Evolutionary conservation across 2,329 filamentous ascomycete species (phyloP), one percentile per base, ranked within the genome.

Genomic region (Cladosporium sp.): DNA sequence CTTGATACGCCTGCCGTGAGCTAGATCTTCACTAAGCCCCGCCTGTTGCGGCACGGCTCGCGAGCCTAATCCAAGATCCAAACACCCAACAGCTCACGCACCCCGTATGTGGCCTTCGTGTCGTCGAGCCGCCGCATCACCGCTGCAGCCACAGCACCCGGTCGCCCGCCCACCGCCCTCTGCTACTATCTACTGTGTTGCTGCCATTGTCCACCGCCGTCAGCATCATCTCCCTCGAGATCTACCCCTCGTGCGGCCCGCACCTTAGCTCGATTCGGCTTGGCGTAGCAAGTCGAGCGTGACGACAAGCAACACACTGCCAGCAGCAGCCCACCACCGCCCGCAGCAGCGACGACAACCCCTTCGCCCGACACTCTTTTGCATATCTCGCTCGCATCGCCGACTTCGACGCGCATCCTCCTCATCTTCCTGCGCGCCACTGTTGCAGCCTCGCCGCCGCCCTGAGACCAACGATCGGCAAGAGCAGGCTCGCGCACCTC

Each of bases 401-500:
- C 37, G 40, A 25, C 55, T 34, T 49, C 43, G 25, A 12, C 42
- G 20, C 30, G 3, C 30, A 2, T 30, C 54, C 49, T 45, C 39
- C 22, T 25, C 45, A 38, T 42, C 43, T 17, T 36, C 36, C 25
- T 39, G 38, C 25, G 37, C 54, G 39, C 47, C 56, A 19, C 60
- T 30, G 59, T 50, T 37, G 20, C 42, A 9, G 9, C 28, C 20
- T 37, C 54, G 19, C 20, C 20, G 40, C 25, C 54, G 54, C 42
- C 54, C 54, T 47, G 54, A 56, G 54, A 20, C 30, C 30, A 39
- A 19, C 42, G 54, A 56, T 56, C 55, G 51, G 37, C 36, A 56
- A n/a, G 38, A 52, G 40, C 61, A 52, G 51, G 58, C 59, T 49
- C 51, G 49, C 55, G 54, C 58, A 58, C 62, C 62, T 58, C 63